Base-by-base conservation (phyloP, 1,284 basidiomycete species). In the Apiotrichum mycotoxinovorans region DNA sequence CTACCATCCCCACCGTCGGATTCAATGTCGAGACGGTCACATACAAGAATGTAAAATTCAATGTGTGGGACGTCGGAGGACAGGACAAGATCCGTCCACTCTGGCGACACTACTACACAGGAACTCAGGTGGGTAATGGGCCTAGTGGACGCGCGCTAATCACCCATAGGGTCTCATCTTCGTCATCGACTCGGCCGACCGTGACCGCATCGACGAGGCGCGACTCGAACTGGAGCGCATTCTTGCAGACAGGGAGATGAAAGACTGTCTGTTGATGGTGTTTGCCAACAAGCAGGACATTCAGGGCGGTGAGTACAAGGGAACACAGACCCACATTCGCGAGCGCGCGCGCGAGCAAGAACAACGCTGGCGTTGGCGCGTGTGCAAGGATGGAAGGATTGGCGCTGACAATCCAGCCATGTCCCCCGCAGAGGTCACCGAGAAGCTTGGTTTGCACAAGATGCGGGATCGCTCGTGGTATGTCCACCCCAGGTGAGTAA, bases 231-330 rank as follows among this genome's bases (percentile, higher is more conserved):
- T 99, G 49, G 95, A 98, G 74, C 85, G 94, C 55, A 98, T 99
- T 80, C 82, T 99, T 73, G 89, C 89, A 63, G 95, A 98, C 78
- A 82, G 95, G 62, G 96, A 99, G 78, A 98, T 99, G 95, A 91
- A 91, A 78, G 93, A 98, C 67, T 98, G 94, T 73, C 77, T 98
- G 58, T 76, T 98, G 72, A 86, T 98, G 61, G 95, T 99, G 35
- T 98, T 99, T 80, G 95, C 96, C 23, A 99, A 97, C 81, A 99
- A 99, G 80, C 96, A 99, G 80, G 96, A 99, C 84, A 79, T 99
- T 63, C 93, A 93, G 17, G 93, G 91, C 73, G 93, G 93, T 95
- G 69, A 66, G 84, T 79, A 18, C 14, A 20, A 25, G 42, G 11
- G 22, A 12, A 22, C 25, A 18, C n/a, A n/a, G 4, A 3, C 37